Percentiles rank a stretch among this genome's conserved stretches.
These are phyloP conservation scores for Lipomyces oligophaga DNA, from an alignment of 805 yeast species.

Conservation along the genomic window DNA sequence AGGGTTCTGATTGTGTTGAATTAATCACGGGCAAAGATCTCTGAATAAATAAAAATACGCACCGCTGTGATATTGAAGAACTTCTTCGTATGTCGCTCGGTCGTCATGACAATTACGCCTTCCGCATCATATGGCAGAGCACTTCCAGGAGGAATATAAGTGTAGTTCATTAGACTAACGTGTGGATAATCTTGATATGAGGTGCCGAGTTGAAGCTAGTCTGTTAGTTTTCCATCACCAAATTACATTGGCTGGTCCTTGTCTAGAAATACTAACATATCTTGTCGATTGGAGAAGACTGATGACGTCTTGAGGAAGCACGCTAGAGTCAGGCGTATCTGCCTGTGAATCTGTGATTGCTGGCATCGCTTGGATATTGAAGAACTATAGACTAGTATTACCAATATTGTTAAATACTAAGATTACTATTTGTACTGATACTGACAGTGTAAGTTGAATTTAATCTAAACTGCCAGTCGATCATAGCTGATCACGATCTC, in stretches of 20 bases:
- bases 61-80: conserved; percentile 55
- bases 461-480: too few relatives aligned
- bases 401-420: too few relatives aligned
- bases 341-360: conserved; percentile 4
- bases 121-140: conserved; percentile 40
- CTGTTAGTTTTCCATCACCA: not conserved
- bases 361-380: too few relatives aligned
- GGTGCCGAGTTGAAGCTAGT: conserved; percentile 76
- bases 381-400: too few relatives aligned
- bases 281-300: conserved; percentile 20
- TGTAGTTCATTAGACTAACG: conserved; percentile 87
- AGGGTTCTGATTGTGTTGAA: conserved; percentile 48
- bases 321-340: not conserved
- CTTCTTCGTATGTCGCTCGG: conserved; percentile 69
- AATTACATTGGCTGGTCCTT: not conserved
- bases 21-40: not conserved
- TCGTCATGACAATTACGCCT: conserved; percentile 62
- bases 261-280: conserved; percentile 13
- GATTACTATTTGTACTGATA: too few relatives aligned
- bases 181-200: conserved; percentile 72
- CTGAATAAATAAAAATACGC: not conserved
- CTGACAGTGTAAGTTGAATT: too few relatives aligned
- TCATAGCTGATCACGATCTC: too few relatives aligned
- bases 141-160: conserved; percentile 47
- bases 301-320: conserved; percentile 25